Evolutionary conservation across 495 filamentous ascomycete species (phyloP).

Genomic region (Daldinia childiae): DNA sequence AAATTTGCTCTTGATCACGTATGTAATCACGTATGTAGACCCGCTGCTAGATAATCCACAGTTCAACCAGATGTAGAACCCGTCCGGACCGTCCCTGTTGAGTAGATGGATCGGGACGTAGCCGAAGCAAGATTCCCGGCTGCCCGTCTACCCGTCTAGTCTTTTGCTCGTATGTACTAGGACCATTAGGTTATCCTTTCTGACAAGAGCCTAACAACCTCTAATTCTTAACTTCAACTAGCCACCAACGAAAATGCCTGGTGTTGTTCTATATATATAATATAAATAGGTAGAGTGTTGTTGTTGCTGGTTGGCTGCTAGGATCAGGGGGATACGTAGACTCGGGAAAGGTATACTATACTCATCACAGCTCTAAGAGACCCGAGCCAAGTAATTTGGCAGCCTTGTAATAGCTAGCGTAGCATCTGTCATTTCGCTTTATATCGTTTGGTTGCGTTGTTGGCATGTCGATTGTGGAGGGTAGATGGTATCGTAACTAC

Average conservation of each 20-base stretch:
- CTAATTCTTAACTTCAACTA: not conserved
- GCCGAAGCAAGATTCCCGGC: constrained; percentile 34
- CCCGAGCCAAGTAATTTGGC: constrained; percentile 27
- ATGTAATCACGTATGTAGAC: constrained; percentile 7
- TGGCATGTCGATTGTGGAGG: constrained; percentile 34
- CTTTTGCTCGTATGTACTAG: constrained; percentile 9
- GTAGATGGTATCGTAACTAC: constrained; percentile 35
- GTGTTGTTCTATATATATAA: not conserved
- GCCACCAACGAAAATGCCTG: not conserved
- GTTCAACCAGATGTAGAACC: constrained; percentile 8
- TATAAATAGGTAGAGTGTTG: not conserved
- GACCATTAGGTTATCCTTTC: constrained; percentile 12
- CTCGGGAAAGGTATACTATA: constrained; percentile 13
- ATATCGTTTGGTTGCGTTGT: constrained; percentile 27
- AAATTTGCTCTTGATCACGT: constrained; percentile 8
- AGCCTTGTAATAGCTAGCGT: constrained; percentile 44
- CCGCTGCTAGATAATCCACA: constrained; percentile 7
- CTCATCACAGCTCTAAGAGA: constrained; percentile 11
- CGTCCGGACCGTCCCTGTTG: constrained; percentile 22
- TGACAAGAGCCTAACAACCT: not conserved
- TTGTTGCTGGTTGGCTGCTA: not conserved
- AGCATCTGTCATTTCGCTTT: constrained; percentile 46
- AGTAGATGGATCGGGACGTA: constrained; percentile 31
- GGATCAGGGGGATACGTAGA: not conserved
- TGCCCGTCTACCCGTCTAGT: not conserved